Conservation (phyloP, 2,329 filamentous ascomycete species). For the Ascochyta viciae-villosae region DNA sequence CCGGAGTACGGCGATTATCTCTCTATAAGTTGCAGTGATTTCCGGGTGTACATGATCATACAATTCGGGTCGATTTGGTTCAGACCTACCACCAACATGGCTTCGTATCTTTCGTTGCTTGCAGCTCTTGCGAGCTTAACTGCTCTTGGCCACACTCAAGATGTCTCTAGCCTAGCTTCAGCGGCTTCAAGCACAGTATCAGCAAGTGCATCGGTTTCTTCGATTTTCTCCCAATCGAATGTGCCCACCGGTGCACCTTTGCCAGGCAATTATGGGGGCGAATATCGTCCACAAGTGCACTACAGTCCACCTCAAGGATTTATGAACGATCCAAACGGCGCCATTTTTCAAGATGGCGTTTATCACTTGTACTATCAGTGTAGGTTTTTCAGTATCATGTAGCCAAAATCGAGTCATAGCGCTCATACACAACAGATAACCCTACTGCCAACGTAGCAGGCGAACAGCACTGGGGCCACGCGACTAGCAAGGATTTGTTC, state of each 20-base stretch:
- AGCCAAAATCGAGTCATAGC: neutral
- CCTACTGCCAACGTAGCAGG: conserved; percentile 59
- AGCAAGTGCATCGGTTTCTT: conserved; percentile 3
- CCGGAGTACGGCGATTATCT: neutral
- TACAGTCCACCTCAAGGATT: conserved; percentile 59
- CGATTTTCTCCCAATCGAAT: conserved; percentile 34
- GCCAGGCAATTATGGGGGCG: conserved; percentile 51
- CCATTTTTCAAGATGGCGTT: conserved; percentile 62
- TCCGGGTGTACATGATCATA: no score
- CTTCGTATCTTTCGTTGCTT: neutral
- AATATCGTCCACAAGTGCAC: conserved; percentile 61
- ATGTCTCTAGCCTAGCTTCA: neutral
- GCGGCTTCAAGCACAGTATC: neutral
- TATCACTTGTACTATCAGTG: conserved; percentile 74
- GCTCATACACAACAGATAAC: conserved; percentile 51
- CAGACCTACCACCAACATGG: neutral
- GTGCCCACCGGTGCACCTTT: conserved; percentile 46
- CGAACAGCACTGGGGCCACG: conserved; percentile 73
- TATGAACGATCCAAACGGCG: conserved; percentile 69
- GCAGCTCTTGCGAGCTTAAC: neutral
- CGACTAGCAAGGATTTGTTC: conserved; percentile 67
- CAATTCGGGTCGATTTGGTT: neutral
- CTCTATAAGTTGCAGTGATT: neutral
- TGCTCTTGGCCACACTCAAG: neutral
- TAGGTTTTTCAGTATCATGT: conserved; percentile 19